These are phyloP conservation scores for Cyclocybe cylindracea DNA, from an alignment of 768 basidiomycete species.

Conservation along the genomic window DNA sequence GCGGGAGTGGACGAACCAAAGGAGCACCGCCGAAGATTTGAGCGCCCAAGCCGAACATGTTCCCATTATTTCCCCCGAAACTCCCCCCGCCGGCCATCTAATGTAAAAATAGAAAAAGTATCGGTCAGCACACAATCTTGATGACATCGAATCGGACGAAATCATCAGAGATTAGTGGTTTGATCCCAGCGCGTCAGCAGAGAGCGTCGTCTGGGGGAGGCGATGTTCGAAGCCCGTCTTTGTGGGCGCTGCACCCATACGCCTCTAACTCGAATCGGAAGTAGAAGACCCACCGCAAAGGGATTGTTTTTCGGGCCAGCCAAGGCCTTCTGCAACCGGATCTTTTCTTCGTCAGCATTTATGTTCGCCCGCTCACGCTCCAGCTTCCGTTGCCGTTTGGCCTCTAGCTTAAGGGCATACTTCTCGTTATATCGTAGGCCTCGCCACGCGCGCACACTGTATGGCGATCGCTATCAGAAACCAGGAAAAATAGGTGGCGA, in stretches of 20 bases:
- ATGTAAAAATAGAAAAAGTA: too few relatives aligned
- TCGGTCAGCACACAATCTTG: too few relatives aligned
- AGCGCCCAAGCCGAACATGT: constrained; percentile 56
- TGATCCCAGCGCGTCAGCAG: too few relatives aligned
- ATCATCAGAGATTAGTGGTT: not conserved
- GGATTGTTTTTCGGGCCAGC: constrained; percentile 18
- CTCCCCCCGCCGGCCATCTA: constrained; percentile 13
- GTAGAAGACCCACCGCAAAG: constrained; percentile 19
- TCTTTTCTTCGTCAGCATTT: constrained; percentile 29
- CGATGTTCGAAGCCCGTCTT: not conserved
- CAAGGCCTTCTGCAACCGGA: constrained; percentile 11
- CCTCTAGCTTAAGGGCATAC: constrained; percentile 74
- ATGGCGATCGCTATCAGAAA: not conserved
- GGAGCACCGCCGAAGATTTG: constrained; percentile 59
- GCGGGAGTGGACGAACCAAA: constrained; percentile 13
- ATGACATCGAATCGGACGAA: not conserved
- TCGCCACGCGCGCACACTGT: constrained; percentile 81
- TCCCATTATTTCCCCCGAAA: constrained; percentile 9
- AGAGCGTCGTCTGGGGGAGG: too few relatives aligned
- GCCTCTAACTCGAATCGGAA: too few relatives aligned
- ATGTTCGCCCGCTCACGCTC: constrained; percentile 40
- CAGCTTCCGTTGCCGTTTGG: constrained; percentile 45
- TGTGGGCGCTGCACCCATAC: too few relatives aligned
- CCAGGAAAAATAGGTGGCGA: not conserved
- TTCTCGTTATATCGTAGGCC: constrained; percentile 69